These are phyloP conservation scores for Lentinus polychrous DNA, from an alignment of 1,284 basidiomycete species.

Conservation along the genomic window DNA sequence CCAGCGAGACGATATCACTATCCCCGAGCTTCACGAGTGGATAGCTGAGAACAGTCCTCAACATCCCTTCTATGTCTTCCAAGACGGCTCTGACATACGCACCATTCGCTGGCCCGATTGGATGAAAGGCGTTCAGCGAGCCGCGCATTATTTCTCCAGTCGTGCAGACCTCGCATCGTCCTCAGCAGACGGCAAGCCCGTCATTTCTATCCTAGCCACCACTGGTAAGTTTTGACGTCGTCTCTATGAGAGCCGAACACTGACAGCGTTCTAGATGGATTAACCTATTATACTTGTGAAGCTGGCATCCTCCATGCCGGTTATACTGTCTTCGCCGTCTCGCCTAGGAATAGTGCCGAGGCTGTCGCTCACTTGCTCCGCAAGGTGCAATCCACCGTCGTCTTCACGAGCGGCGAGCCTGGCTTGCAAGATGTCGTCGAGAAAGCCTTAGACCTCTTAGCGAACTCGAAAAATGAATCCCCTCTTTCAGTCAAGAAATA, in stretches of 20 bases:
- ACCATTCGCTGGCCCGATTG: slow-evolving; percentile 11
- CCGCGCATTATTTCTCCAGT: slow-evolving; percentile 5
- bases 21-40: slow-evolving; percentile 26
- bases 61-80: slow-evolving; percentile 24
- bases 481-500: slow-evolving; percentile 1
- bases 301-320: slow-evolving; percentile 25
- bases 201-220: slow-evolving; percentile 11
- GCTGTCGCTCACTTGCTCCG: slow-evolving; percentile 30
- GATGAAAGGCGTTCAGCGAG: slow-evolving; percentile 8
- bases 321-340: slow-evolving; percentile 29
- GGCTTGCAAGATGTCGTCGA: slow-evolving; percentile 18
- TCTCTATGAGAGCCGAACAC: background rate
- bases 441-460: slow-evolving; percentile 7
- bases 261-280: slow-evolving; percentile 20
- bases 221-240: slow-evolving; percentile 5
- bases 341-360: slow-evolving; percentile 30
- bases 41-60: slow-evolving; percentile 21
- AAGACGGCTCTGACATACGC: slow-evolving; percentile 11
- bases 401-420: slow-evolving; percentile 24
- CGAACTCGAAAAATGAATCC: background rate
- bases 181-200: background rate
- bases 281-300: slow-evolving; percentile 25
- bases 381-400: slow-evolving; percentile 19
- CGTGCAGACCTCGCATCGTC: background rate
- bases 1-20: slow-evolving; percentile 1